These are phyloP conservation scores for Hortaea sp. DNA, from an alignment of 2,329 filamentous ascomycete species.

Conservation along the genomic window DNA sequence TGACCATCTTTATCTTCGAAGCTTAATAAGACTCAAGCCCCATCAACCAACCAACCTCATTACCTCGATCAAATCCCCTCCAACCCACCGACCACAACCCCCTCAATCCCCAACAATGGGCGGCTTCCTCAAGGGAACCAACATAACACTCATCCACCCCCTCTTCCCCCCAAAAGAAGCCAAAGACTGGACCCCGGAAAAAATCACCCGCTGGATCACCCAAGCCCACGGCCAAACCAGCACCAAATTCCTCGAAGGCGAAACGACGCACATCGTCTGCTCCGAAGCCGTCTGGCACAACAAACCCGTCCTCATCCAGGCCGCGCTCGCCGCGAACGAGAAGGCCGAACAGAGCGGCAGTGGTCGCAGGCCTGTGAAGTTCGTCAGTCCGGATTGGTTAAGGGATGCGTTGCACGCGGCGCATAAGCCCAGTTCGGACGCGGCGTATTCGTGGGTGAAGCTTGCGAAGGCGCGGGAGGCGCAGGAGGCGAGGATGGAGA, in stretches of 20 bases:
- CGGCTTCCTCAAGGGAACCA: constrained; percentile 3
- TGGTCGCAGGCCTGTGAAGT: constrained; percentile 11
- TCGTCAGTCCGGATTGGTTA: constrained; percentile 37
- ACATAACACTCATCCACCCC: constrained; percentile 8
- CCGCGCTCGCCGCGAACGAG: not conserved
- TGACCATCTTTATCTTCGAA: too few species aligned
- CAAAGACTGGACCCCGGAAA: constrained; percentile 9
- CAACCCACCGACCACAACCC: not conserved
- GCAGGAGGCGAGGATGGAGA: not conserved
- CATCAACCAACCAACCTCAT: too few species aligned
- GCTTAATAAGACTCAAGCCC: too few species aligned
- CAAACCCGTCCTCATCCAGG: not conserved
- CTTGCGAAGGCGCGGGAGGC: constrained; percentile 10
- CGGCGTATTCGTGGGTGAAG: constrained; percentile 26
- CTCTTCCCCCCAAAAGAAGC: not conserved
- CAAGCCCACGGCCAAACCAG: constrained; percentile 45
- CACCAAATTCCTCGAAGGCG: constrained; percentile 42
- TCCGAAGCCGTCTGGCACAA: constrained; percentile 48
- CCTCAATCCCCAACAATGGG: not conserved
- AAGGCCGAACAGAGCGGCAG: not conserved
- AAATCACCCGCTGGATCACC: constrained; percentile 54
- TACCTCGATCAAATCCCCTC: not conserved
- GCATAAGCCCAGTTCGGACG: constrained; percentile 21
- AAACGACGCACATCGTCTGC: constrained; percentile 65
- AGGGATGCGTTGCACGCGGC: constrained; percentile 37